These are phyloP conservation scores for Chlorella sp. DNA, from an alignment of 139 green algal species.

Conservation along the genomic window DNA sequence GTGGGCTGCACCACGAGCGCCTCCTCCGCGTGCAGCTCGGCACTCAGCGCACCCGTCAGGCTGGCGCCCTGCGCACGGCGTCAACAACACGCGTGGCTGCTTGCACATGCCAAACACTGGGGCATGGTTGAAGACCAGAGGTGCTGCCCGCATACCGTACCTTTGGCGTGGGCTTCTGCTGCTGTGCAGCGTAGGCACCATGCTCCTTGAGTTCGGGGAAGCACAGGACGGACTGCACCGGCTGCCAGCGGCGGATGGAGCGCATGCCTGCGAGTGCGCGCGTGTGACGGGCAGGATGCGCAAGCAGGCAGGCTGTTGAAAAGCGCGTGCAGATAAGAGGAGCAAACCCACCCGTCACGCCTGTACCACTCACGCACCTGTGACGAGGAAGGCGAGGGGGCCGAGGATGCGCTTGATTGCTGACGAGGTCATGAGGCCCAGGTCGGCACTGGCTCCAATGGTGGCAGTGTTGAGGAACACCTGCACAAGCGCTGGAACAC, in stretches of 20 bases:
- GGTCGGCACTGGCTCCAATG: constrained; percentile 14
- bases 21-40: no score
- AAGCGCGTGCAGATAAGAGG: no score
- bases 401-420: constrained; percentile 28
- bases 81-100: no score
- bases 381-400: constrained; percentile 21
- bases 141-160: no score
- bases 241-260: not conserved
- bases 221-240: constrained; percentile 1
- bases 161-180: not conserved
- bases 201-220: not conserved
- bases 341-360: not conserved
- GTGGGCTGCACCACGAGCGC: no score
- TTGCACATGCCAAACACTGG: no score
- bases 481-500: constrained; percentile 5
- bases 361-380: constrained; percentile 2
- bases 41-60: no score
- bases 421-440: constrained; percentile 23
- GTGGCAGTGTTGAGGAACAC: constrained; percentile 36
- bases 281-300: no score
- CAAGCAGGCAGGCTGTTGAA: no score
- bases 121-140: no score
- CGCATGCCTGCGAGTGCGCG: constrained; percentile 4
- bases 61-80: no score
- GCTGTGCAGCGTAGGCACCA: not conserved